phyloP scores from a whole-genome alignment of 352 stramenopile species.

The Aphanomyces astaci region DNA sequence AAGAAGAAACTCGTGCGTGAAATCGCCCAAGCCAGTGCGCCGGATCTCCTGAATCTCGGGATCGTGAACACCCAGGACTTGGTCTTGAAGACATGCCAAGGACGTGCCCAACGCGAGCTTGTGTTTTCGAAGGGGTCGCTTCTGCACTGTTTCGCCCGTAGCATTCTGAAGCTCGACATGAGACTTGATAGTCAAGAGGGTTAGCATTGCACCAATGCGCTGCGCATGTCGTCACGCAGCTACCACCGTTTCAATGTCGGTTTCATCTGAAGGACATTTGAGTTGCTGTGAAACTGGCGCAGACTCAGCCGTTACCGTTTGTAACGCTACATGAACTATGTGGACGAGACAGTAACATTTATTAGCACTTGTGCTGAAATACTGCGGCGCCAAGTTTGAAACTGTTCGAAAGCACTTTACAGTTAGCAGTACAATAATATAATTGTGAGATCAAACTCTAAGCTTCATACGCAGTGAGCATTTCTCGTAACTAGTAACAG shows the following conservation, averaged over 20 bases:
- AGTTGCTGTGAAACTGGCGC: too few species aligned
- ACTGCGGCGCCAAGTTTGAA: too few species aligned
- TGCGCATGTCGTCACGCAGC: neutral
- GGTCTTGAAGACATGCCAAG: neutral
- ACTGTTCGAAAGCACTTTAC: too few species aligned
- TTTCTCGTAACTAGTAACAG: too few species aligned
- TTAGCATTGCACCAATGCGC: neutral
- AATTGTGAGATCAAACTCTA: too few species aligned
- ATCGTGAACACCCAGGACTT: neutral
- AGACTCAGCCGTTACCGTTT: too few species aligned
- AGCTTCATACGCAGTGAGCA: too few species aligned
- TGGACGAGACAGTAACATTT: too few species aligned
- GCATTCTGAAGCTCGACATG: constrained; percentile 3
- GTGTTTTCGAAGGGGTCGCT: neutral
- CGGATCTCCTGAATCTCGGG: neutral
- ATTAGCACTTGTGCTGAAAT: too few species aligned
- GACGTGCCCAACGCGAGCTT: neutral
- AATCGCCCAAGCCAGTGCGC: neutral
- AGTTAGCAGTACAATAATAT: too few species aligned
- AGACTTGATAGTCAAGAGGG: neutral
- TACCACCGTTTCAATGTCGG: neutral
- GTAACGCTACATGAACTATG: too few species aligned
- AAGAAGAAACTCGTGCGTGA: neutral
- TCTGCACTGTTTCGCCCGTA: neutral
- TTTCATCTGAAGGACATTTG: too few species aligned